phyloP scores from a whole-genome alignment of 306 rosid genomes.

The Malus sylvestris region DNA sequence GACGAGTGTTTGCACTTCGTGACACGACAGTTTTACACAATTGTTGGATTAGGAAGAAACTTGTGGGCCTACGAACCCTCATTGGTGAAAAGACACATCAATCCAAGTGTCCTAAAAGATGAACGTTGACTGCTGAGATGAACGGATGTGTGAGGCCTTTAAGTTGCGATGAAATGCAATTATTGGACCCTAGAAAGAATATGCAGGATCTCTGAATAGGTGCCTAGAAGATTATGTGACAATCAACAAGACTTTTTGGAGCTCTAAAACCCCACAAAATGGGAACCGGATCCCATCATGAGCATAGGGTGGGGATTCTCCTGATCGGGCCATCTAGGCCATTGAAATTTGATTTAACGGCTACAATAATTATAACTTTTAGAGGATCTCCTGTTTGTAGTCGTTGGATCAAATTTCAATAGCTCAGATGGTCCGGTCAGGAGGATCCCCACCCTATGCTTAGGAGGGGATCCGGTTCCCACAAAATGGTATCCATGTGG shows the following conservation, averaged over 20 bases:
- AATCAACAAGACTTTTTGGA: background rate
- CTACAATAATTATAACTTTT: too few species aligned
- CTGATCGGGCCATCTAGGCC: too few species aligned
- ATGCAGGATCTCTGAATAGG: background rate
- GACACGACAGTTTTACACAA: background rate
- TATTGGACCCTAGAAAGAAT: background rate
- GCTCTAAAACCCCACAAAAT: background rate
- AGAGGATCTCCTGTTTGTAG: too few species aligned
- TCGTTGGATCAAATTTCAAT: too few species aligned
- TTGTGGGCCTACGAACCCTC: background rate
- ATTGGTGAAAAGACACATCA: background rate
- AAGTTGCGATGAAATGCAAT: background rate
- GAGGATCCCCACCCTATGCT: too few species aligned
- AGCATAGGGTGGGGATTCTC: too few species aligned
- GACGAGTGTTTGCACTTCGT: too few species aligned
- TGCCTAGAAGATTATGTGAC: background rate
- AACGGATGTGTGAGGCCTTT: background rate
- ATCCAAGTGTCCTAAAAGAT: background rate
- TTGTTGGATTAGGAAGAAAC: background rate
- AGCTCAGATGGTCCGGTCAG: too few species aligned
- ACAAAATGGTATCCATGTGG: background rate
- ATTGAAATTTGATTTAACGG: too few species aligned
- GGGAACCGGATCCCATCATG: background rate
- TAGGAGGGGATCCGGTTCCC: background rate
- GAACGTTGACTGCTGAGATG: background rate